Conservation (phyloP, 352 stramenopile species). For the Phytophthora aleatoria region DNA sequence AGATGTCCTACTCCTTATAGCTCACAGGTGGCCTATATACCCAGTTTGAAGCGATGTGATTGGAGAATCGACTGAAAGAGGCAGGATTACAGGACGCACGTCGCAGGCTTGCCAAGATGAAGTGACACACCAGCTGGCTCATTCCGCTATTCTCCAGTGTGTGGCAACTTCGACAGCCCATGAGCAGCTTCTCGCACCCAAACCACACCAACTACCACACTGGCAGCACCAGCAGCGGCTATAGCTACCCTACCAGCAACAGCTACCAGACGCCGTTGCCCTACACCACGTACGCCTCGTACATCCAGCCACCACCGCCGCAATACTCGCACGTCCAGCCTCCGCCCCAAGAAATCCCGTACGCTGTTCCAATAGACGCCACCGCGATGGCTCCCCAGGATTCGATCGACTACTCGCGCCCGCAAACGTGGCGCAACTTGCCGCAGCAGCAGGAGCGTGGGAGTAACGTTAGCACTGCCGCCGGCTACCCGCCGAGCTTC, state of each 20-base stretch:
- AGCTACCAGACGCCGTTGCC: constrained; percentile 27
- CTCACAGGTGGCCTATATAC: not conserved
- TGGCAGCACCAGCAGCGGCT: not conserved
- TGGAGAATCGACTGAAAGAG: not conserved
- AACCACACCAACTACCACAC: constrained; percentile 20
- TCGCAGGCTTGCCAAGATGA: constrained; percentile 6
- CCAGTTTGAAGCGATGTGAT: not conserved
- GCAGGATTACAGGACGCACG: constrained; percentile 13
- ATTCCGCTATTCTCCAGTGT: constrained; percentile 21
- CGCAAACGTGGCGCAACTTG: constrained; percentile 50
- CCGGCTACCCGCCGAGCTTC: constrained; percentile 1
- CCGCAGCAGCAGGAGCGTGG: constrained; percentile 36
- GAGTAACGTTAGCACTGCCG: constrained; percentile 5
- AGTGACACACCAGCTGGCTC: constrained; percentile 3
- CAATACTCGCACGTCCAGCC: constrained; percentile 20
- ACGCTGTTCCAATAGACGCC: constrained; percentile 29
- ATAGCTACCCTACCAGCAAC: constrained; percentile 24
- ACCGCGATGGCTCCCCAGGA: constrained; percentile 14
- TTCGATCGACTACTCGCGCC: constrained; percentile 41
- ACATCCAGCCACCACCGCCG: constrained; percentile 11
- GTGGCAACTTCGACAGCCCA: not conserved
- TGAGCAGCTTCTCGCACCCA: constrained; percentile 33
- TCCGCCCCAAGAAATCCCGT: constrained; percentile 23
- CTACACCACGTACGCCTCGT: constrained; percentile 17
- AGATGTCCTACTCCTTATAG: constrained; percentile 8